Evolutionary conservation across 2,329 filamentous ascomycete species (phyloP).

Genomic region (Scedosporium boydii): DNA sequence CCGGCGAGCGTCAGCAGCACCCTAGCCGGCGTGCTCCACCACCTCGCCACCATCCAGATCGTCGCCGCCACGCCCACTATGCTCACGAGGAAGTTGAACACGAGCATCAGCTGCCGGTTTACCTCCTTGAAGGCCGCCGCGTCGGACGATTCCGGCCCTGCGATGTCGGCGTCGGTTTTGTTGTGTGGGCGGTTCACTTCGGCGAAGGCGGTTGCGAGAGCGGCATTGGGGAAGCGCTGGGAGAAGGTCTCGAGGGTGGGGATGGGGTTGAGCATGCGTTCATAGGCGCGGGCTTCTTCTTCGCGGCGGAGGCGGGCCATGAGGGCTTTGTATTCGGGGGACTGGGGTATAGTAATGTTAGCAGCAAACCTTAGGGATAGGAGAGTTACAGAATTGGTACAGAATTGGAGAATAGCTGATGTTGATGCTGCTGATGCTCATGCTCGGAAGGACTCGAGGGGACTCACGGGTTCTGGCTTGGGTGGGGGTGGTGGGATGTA

Average conservation of each 20-base stretch:
- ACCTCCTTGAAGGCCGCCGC: conserved; percentile 54
- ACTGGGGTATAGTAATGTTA: conserved; percentile 33
- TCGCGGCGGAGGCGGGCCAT: conserved; percentile 79
- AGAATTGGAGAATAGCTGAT: neutral
- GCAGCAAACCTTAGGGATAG: neutral
- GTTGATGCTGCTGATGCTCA: too few species aligned
- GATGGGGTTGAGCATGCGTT: conserved; percentile 61
- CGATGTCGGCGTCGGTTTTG: conserved; percentile 53
- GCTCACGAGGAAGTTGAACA: conserved; percentile 83
- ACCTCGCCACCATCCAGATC: conserved; percentile 67
- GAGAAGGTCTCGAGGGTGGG: conserved; percentile 33
- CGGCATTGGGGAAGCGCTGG: conserved; percentile 26
- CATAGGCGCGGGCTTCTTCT: conserved; percentile 74
- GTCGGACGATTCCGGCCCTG: conserved; percentile 52
- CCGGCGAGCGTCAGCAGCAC: conserved; percentile 64
- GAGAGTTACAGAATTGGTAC: neutral
- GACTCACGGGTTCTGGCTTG: conserved; percentile 64
- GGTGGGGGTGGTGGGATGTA: conserved; percentile 73
- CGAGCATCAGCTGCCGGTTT: conserved; percentile 71
- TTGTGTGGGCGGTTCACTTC: conserved; percentile 37
- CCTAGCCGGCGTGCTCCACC: conserved; percentile 64
- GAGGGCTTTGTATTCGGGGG: conserved; percentile 72
- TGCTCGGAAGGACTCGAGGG: conserved; percentile 8
- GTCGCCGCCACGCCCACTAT: conserved; percentile 70
- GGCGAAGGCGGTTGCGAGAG: conserved; percentile 45